Evolutionary conservation across 352 stramenopile genomes (phyloP).

Genomic region (Globisporangium viniferum): DNA sequence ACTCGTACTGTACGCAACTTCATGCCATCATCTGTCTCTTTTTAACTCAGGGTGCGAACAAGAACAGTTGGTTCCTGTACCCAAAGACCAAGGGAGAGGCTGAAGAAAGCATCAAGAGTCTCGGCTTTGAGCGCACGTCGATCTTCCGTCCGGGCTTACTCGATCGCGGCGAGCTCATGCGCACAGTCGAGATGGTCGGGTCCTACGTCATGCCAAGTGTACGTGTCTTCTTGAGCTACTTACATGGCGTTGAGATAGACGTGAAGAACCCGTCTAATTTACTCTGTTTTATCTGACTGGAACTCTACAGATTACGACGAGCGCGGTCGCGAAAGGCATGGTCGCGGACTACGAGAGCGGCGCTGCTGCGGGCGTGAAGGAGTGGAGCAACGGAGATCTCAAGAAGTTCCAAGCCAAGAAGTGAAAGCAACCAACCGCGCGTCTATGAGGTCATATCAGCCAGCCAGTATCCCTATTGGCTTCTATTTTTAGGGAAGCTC

Average conservation of each 20-base stretch:
- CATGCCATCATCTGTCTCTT: not conserved
- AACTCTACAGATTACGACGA: slow-evolving; percentile 37
- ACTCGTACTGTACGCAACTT: not conserved
- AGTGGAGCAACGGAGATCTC: slow-evolving; percentile 50
- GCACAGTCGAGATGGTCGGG: slow-evolving; percentile 49
- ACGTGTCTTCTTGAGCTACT: slow-evolving; percentile 15
- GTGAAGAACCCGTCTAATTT: not conserved
- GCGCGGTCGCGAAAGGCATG: slow-evolving; percentile 64
- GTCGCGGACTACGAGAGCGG: slow-evolving; percentile 63
- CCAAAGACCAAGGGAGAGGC: slow-evolving; percentile 72
- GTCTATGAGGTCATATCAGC: not conserved
- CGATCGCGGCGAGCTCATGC: slow-evolving; percentile 51
- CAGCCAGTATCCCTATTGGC: not conserved
- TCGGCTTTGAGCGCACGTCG: slow-evolving; percentile 49
- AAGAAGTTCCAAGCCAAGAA: slow-evolving; percentile 41
- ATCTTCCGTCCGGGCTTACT: slow-evolving; percentile 65
- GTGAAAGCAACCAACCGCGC: not conserved
- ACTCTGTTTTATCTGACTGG: not conserved
- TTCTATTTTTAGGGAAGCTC: not conserved
- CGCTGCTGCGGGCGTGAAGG: slow-evolving; percentile 29
- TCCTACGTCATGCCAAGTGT: slow-evolving; percentile 52
- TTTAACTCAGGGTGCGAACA: slow-evolving; percentile 38
- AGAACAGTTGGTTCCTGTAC: slow-evolving; percentile 80
- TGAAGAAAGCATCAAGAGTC: slow-evolving; percentile 56
- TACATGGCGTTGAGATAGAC: not conserved